These are phyloP conservation scores for Diutina ranongensis DNA, from an alignment of 1,139 yeast genomes.

Conservation along the genomic window DNA sequence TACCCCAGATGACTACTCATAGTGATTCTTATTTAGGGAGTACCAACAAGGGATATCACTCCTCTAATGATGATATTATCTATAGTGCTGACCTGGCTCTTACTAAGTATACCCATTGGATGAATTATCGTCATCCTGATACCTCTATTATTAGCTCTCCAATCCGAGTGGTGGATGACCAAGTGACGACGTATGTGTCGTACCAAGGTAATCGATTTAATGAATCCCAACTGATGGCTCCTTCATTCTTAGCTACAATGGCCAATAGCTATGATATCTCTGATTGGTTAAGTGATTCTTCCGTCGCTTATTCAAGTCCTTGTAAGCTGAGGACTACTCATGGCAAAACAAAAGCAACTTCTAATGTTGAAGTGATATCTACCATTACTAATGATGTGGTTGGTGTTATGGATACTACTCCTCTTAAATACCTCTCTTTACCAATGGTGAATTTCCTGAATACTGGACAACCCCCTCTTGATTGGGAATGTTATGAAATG, in stretches of 20 bases:
- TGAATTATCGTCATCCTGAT: no score
- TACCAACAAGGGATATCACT: no score
- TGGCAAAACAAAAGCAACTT: no score
- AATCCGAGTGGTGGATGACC: neutral
- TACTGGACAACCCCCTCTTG: neutral
- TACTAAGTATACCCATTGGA: no score
- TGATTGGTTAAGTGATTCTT: neutral
- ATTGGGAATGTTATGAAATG: slow-evolving; percentile 1
- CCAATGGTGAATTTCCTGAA: neutral
- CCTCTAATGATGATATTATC: no score
- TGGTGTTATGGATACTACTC: neutral
- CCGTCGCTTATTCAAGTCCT: neutral
- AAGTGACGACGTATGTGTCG: neutral
- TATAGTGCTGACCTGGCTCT: no score
- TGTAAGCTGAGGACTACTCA: no score
- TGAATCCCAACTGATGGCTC: neutral
- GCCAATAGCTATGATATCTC: neutral
- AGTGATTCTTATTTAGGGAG: no score
- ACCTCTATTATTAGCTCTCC: neutral
- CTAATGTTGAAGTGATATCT: no score
- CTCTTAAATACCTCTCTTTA: neutral
- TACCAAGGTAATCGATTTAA: neutral
- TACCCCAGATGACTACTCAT: neutral
- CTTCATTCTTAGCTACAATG: neutral
- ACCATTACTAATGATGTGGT: no score